Conservation (phyloP, 371 early-diverging fungal genomes). For the Mucor mucedo region DNA sequence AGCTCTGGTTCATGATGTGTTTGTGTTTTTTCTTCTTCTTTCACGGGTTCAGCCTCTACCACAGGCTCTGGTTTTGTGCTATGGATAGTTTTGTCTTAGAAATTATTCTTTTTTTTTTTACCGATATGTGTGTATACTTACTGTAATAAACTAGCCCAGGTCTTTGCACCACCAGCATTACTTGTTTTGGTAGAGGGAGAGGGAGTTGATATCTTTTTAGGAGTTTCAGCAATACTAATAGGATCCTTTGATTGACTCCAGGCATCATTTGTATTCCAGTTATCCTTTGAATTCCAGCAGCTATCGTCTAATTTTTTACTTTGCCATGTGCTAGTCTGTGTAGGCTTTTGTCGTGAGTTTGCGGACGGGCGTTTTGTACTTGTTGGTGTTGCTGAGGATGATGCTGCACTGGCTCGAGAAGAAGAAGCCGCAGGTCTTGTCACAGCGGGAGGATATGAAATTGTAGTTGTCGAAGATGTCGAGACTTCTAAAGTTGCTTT, state of each 20-base stretch:
- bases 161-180: conserved; percentile 28
- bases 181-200: conserved; percentile 21
- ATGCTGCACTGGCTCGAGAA: conserved; percentile 7
- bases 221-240: background rate
- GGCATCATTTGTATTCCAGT: conserved; percentile 80
- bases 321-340: background rate
- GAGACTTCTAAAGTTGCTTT: conserved; percentile 28
- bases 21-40: conserved; percentile 3
- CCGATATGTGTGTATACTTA: conserved; percentile 36
- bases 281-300: background rate
- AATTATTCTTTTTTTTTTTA: too few species aligned
- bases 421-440: background rate
- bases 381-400: background rate
- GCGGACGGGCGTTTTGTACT: background rate
- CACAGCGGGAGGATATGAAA: conserved; percentile 1
- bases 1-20: background rate
- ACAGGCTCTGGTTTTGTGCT: conserved; percentile 43
- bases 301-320: conserved; percentile 16
- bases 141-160: conserved; percentile 82
- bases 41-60: conserved; percentile 48
- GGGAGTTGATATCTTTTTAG: conserved; percentile 18
- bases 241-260: conserved; percentile 49
- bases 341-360: conserved; percentile 3
- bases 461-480: conserved; percentile 18
- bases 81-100: background rate